Evolutionary conservation across 2,329 filamentous ascomycete genomes (phyloP), one percentile per base, ranked within the genome.

Genomic region (Pyrenophora seminiperda): DNA sequence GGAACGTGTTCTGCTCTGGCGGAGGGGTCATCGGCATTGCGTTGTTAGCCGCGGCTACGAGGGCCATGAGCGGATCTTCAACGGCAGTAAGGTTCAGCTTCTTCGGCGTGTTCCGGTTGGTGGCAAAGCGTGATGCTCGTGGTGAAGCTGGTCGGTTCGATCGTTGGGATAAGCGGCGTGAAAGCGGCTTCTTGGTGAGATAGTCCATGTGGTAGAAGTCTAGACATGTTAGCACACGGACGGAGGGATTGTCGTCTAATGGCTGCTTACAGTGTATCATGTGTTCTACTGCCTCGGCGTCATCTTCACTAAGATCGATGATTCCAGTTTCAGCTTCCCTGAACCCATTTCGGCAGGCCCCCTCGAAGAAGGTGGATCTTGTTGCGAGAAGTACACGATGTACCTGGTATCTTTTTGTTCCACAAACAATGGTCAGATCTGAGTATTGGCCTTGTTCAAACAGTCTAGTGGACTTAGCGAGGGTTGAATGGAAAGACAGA

Each of bases 381-480:
- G 77, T 77, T 64, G 77, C 79, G 39, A 80, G 63, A 34, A 80
- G 74, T 5, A 75, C 76, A 56, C 74, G 73, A 60, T 80, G 78
- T 9, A 79, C 77, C 20, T 65, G 67, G 68, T 77, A 80, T 71
- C 72, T 74, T 67, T 72, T 73, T 50, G 65, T 62, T 50, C 76
- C 75, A 69, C 75, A 79, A 41, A 68, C 68, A 61, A 80, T 73
- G 40, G 75, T 79, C 55, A 80, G 70, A 65, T 80, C 78, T 47
- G 76, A 77, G 62, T 78, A 80, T 61, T 72, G 72, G 50, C 67
- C 67, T 27, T 58, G 58, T 62, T 72, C 63, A 58, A 70, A 68
- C 7, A 74, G 61, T 70, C 75, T 68, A 61, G 50, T 52, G 52
- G 56, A 68, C 65, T 67, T 68, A 71, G 63, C 62, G 58, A 48